A percentile compares a stretch with the other conserved stretches of the same genome.
Conservation (phyloP, 2,329 filamentous ascomycete genomes). For the Bipolaris zeicola region DNA sequence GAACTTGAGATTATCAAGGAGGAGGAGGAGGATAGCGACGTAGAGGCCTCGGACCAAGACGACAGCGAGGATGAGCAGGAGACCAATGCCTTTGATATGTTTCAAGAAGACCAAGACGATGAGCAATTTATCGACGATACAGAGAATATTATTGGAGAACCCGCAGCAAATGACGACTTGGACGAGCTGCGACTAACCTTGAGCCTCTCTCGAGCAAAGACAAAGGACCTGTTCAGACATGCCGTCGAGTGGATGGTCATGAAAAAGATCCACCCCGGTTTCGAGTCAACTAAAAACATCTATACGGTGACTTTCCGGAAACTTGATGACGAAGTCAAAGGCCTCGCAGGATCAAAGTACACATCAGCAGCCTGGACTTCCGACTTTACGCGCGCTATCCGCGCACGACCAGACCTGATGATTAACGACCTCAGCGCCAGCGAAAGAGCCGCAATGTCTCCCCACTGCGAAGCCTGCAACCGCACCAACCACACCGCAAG, state of each 20-base stretch:
- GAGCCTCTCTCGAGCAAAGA: slow-evolving; percentile 69
- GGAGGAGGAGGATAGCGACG: slow-evolving; percentile 36
- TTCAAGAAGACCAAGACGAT: slow-evolving; percentile 62
- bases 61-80: slow-evolving; percentile 31
- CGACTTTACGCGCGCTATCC: slow-evolving; percentile 69
- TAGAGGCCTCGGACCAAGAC: slow-evolving; percentile 23
- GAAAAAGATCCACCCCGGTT: slow-evolving; percentile 75
- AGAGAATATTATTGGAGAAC: slow-evolving; percentile 56
- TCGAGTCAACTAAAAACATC: slow-evolving; percentile 65
- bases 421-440: slow-evolving; percentile 36
- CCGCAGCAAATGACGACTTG: slow-evolving; percentile 50
- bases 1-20: slow-evolving; percentile 44
- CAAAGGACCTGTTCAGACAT: slow-evolving; percentile 74
- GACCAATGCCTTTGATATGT: slow-evolving; percentile 49
- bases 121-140: slow-evolving; percentile 69
- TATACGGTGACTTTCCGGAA: slow-evolving; percentile 73
- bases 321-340: slow-evolving; percentile 71
- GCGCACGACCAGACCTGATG: slow-evolving; percentile 65
- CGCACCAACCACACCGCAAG: slow-evolving; percentile 70
- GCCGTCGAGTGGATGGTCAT: slow-evolving; percentile 83
- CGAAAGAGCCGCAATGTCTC: slow-evolving; percentile 19
- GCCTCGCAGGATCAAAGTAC: slow-evolving; percentile 72
- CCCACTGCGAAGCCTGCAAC: slow-evolving; percentile 72
- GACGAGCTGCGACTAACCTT: slow-evolving; percentile 72
- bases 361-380: slow-evolving; percentile 72